Evolutionary conservation across 163 green algal species (phyloP), one percentile per base, ranked within the genome.

Genomic region (Smithsoniella earleae): DNA sequence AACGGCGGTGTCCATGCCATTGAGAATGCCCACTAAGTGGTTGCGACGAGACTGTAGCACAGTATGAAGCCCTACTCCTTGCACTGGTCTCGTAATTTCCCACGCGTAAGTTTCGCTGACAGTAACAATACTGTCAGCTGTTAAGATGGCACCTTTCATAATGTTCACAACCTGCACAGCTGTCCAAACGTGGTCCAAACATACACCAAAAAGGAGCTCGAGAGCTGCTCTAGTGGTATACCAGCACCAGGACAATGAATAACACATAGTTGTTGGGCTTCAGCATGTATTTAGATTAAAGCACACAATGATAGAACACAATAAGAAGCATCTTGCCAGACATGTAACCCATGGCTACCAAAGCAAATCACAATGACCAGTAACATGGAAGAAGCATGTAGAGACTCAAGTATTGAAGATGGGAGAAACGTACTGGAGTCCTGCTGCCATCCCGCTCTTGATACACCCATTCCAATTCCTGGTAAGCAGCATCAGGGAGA

Each of bases 1-100:
- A 54, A 89, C 82, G 0, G 36, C 20, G 20, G 75, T 76, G 78
- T 95, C 88, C 22, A 95, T 89, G 58, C 89, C 89, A 76, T 95
- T 95, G 30, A 87, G 79, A 74, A 95, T 89, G 45, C 89, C 89
- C 22, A 78, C 76, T 49, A 92, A 37, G 30, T 79, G 27, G 62
- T 20, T 28, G 30, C 37, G 33, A 27, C 66, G 66, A 44, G 36
- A 18, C 8, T 33, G 20, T 31, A 76, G 30, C 18, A 79, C 36
- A 38, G 74, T 63, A 40, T 79, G 36, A 46, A 79, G 74, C 25
- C 58, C 38, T n/a, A 79, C 64, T 20, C 64, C 62, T 30, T 72
- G 62, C 52, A 45, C 43, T 16, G 52, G 52, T 18, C n/a, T 46
- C 18, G 77, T 86, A 27, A 92, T 87, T 79, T 95, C 87, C 72